These are phyloP conservation scores for Phytophthora pisi DNA, from an alignment of 352 stramenopile genomes.

Conservation along the genomic window DNA sequence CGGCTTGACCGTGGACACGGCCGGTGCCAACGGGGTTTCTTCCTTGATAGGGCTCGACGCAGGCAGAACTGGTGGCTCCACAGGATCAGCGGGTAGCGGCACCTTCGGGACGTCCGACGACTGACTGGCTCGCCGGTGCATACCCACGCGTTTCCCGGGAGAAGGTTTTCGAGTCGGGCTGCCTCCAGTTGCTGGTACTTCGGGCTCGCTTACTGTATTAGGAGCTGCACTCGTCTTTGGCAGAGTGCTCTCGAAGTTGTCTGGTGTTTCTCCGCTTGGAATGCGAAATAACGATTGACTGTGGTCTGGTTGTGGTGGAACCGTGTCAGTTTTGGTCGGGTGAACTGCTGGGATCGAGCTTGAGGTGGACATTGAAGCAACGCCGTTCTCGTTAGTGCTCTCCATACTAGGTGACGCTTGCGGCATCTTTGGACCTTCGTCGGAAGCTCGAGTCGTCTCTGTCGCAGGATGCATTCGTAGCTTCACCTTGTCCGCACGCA, in stretches of 20 bases:
- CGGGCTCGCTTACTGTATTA: not conserved
- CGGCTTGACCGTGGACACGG: not conserved
- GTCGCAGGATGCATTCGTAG: constrained; percentile 25
- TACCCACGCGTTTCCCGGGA: not conserved
- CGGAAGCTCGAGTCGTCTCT: not conserved
- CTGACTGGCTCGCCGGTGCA: constrained; percentile 18
- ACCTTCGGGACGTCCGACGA: constrained; percentile 6
- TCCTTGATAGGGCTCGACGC: constrained; percentile 1
- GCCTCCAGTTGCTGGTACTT: not conserved
- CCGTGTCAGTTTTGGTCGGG: not conserved
- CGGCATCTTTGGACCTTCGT: not conserved
- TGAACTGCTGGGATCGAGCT: not conserved
- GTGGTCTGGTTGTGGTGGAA: not conserved
- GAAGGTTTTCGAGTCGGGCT: constrained; percentile 2
- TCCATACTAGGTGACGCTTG: not conserved
- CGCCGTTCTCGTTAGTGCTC: not conserved
- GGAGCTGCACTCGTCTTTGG: not conserved
- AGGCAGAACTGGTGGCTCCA: not conserved
- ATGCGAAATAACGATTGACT: constrained; percentile 6
- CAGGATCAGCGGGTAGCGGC: not conserved
- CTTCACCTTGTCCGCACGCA: constrained; percentile 34
- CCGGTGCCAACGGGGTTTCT: not conserved
- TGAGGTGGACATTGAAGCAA: not conserved
- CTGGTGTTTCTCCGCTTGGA: constrained; percentile 3
- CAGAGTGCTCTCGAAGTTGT: not conserved